phyloP scores from a whole-genome alignment of 805 yeast genomes.

The Hanseniaspora clermontiae region DNA sequence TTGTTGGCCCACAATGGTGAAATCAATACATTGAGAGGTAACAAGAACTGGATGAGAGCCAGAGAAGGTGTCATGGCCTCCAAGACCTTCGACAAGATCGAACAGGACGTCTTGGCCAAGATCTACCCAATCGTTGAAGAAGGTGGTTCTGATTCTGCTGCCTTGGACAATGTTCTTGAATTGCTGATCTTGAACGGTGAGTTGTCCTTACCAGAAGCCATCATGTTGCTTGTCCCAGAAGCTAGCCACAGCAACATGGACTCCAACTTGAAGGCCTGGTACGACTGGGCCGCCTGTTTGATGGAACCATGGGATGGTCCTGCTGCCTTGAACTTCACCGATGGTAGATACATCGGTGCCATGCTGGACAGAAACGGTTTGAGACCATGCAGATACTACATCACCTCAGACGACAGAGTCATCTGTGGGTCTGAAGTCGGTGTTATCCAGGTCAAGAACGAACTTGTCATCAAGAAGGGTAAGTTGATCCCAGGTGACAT shows the following conservation, averaged over 20 bases:
- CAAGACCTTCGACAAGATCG: slow-evolving; percentile 48
- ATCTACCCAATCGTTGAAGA: slow-evolving; percentile 92
- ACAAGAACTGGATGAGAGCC: slow-evolving; percentile 98
- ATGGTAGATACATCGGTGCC: slow-evolving; percentile 97
- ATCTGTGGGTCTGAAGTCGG: slow-evolving; percentile 98
- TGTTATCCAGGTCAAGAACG: slow-evolving; percentile 79
- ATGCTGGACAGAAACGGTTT: slow-evolving; percentile 93
- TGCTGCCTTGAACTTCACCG: slow-evolving; percentile 90
- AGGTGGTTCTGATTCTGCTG: slow-evolving; percentile 98
- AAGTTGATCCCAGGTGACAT: slow-evolving; percentile 92
- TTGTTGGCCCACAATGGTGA: slow-evolving; percentile 99
- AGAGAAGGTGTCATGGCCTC: slow-evolving; percentile 95
- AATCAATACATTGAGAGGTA: slow-evolving; percentile 91
- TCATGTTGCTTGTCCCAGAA: slow-evolving; percentile 93
- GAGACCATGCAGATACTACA: slow-evolving; percentile 95
- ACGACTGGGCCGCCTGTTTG: slow-evolving; percentile 97
- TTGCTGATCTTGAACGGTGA: slow-evolving; percentile 84
- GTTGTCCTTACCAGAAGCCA: slow-evolving; percentile 86
- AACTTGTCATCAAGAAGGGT: slow-evolving; percentile 75
- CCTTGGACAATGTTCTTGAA: slow-evolving; percentile 90
- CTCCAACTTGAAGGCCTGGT: slow-evolving; percentile 83
- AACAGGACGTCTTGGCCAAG: slow-evolving; percentile 64
- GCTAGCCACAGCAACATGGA: slow-evolving; percentile 98
- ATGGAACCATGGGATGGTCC: slow-evolving; percentile 99
- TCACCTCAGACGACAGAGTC: slow-evolving; percentile 87